These are phyloP conservation scores for Exophiala sp. DNA, from an alignment of 2,329 filamentous ascomycete species.

Conservation along the genomic window DNA sequence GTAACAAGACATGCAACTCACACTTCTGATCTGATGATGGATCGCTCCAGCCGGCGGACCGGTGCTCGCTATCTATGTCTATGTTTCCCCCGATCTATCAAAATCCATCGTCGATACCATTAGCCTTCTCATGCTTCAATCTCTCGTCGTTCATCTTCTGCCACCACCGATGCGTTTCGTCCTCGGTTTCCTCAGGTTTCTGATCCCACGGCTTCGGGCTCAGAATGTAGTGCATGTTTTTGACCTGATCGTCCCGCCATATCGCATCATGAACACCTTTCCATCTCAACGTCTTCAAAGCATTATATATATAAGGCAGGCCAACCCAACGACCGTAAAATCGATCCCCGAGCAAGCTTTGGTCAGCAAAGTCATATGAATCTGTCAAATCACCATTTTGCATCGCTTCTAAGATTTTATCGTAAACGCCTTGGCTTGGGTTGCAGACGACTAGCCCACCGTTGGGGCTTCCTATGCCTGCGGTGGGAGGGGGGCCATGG, in stretches of 20 bases:
- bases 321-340: conserved; percentile 58
- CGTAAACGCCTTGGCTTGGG: conserved; percentile 52
- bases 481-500: conserved; percentile 47
- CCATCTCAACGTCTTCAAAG: conserved; percentile 57
- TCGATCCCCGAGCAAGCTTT: conserved; percentile 56
- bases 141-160: conserved; percentile 51
- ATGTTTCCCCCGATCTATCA: conserved; percentile 27
- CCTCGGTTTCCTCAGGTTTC: conserved; percentile 34
- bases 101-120: conserved; percentile 52
- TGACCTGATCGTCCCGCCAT: conserved; percentile 59
- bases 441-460: conserved; percentile 61
- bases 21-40: too few relatives aligned
- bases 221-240: conserved; percentile 62
- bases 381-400: conserved; percentile 35
- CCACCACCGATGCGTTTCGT: conserved; percentile 58
- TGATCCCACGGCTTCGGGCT: conserved; percentile 64
- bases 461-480: conserved; percentile 58
- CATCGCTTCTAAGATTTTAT: conserved; percentile 46
- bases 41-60: not conserved
- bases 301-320: conserved; percentile 60
- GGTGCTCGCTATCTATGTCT: not conserved
- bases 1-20: too few relatives aligned
- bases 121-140: conserved; percentile 45
- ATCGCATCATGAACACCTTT: conserved; percentile 47
- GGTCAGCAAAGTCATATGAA: conserved; percentile 59